Evolutionary conservation across 108 stramenopile genomes (phyloP).

Genomic region (Epithemia pelagica): DNA sequence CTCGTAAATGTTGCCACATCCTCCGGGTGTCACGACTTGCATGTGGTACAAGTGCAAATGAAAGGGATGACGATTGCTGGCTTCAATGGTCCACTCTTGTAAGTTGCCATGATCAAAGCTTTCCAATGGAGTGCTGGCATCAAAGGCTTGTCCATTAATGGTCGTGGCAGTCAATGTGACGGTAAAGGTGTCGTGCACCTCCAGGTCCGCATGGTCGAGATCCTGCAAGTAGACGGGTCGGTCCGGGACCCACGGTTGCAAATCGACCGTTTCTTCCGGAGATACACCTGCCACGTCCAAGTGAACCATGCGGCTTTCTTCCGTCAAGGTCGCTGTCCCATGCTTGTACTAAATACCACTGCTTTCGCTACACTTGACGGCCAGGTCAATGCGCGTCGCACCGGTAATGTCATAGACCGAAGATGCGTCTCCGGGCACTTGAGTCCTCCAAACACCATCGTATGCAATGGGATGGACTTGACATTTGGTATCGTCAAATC

Average conservation of each 20-base stretch:
- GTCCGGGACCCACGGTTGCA: constrained; percentile 19
- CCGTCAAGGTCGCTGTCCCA: not conserved
- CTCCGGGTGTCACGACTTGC: constrained; percentile 29
- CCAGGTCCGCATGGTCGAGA: not conserved
- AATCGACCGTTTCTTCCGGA: constrained; percentile 9
- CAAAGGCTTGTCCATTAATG: constrained; percentile 22
- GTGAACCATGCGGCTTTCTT: not conserved
- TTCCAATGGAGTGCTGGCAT: constrained; percentile 15
- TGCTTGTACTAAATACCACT: constrained; percentile 5
- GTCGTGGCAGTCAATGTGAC: constrained; percentile 18
- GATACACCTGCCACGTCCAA: not conserved
- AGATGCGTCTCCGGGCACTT: constrained; percentile 7
- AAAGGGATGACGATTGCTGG: constrained; percentile 25
- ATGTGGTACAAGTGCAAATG: constrained; percentile 44
- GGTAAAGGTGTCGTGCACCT: constrained; percentile 11
- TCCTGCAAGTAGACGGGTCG: constrained; percentile 25
- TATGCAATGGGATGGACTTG: constrained; percentile 20
- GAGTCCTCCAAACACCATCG: constrained; percentile 34
- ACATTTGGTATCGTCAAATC: constrained; percentile 15
- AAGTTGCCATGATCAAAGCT: constrained; percentile 18
- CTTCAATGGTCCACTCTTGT: constrained; percentile 22
- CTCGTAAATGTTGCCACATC: constrained; percentile 28
- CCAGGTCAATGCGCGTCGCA: constrained; percentile 33
- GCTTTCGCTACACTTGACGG: constrained; percentile 17
- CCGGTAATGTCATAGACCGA: constrained; percentile 21